phyloP scores from a whole-genome alignment of 495 filamentous ascomycete species.

The Paragyromitra xinjiangensis region DNA sequence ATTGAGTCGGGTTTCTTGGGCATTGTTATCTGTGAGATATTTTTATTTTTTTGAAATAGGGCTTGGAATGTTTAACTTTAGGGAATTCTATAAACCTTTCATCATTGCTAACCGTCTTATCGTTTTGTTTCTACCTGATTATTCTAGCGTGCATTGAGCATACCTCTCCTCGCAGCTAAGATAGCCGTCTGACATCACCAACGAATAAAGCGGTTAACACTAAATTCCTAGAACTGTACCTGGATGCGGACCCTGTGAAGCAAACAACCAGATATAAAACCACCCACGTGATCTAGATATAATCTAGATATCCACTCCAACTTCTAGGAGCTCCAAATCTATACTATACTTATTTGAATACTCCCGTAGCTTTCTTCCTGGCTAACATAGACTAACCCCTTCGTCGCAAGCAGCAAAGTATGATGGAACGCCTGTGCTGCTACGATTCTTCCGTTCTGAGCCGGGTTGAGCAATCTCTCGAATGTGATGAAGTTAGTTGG shows the following conservation, averaged over 20 bases:
- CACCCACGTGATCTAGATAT: slow-evolving; percentile 3
- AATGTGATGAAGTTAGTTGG: slow-evolving; percentile 62
- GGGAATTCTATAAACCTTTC: slow-evolving; percentile 23
- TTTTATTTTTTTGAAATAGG: not conserved
- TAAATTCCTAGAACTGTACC: slow-evolving; percentile 8
- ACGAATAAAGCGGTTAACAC: slow-evolving; percentile 5
- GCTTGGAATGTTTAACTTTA: slow-evolving; percentile 9
- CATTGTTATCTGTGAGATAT: slow-evolving; percentile 33
- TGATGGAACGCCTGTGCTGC: slow-evolving; percentile 74
- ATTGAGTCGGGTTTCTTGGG: slow-evolving; percentile 34
- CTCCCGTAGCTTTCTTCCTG: slow-evolving; percentile 60
- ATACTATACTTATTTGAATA: slow-evolving; percentile 53
- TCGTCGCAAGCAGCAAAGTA: slow-evolving; percentile 71
- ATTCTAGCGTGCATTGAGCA: slow-evolving; percentile 22
- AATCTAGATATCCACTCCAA: not conserved
- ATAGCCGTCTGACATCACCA: slow-evolving; percentile 27
- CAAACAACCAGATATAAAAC: slow-evolving; percentile 9
- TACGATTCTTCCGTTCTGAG: slow-evolving; percentile 64
- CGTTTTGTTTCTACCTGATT: slow-evolving; percentile 12
- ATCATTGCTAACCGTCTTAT: not conserved
- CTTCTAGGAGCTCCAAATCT: not conserved
- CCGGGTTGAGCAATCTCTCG: slow-evolving; percentile 66
- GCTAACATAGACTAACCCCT: slow-evolving; percentile 63
- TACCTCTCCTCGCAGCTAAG: slow-evolving; percentile 6
- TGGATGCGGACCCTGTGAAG: slow-evolving; percentile 7